These are phyloP conservation scores for Leucosporidium creatinivorum DNA, from an alignment of 768 basidiomycete species.

Conservation along the genomic window DNA sequence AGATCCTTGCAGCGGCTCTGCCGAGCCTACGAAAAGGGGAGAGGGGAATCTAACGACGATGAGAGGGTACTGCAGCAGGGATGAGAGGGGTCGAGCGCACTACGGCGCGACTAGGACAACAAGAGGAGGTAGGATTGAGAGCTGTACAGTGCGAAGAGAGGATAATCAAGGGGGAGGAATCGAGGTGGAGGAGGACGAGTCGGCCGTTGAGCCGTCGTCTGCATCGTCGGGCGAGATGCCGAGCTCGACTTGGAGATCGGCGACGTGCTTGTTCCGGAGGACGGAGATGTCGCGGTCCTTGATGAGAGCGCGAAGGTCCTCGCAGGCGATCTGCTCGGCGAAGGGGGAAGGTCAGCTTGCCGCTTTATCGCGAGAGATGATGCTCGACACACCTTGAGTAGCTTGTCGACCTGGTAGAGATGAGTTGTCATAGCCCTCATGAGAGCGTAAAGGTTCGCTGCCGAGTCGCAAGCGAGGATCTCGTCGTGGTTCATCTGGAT, in stretches of 20 bases:
- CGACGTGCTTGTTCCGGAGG: constrained; percentile 24
- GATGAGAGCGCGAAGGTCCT: constrained; percentile 20
- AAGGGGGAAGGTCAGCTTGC: not conserved
- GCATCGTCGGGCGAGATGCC: not conserved
- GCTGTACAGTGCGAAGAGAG: too few species aligned
- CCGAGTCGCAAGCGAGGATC: constrained; percentile 71
- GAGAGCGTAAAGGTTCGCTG: constrained; percentile 80
- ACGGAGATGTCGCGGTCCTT: constrained; percentile 22
- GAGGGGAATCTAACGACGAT: too few species aligned
- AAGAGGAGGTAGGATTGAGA: too few species aligned
- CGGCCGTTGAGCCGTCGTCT: not conserved
- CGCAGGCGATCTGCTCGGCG: constrained; percentile 20
- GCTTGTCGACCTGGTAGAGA: constrained; percentile 86
- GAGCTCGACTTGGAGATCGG: constrained; percentile 12
- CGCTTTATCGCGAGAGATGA: not conserved
- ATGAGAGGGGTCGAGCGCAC: too few species aligned
- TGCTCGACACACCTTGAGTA: constrained; percentile 71
- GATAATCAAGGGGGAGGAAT: too few species aligned
- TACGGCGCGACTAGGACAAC: too few species aligned
- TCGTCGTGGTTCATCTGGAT: constrained; percentile 76
- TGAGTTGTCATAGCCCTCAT: constrained; percentile 82
- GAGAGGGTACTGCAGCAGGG: too few species aligned
- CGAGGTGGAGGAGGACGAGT: too few species aligned
- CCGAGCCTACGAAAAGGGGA: too few species aligned
- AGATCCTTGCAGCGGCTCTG: too few species aligned